A percentile compares a stretch with the other conserved stretches of the same genome.
Conservation (phyloP, 352 stramenopile species). For the Thraustochytrium sp. region DNA sequence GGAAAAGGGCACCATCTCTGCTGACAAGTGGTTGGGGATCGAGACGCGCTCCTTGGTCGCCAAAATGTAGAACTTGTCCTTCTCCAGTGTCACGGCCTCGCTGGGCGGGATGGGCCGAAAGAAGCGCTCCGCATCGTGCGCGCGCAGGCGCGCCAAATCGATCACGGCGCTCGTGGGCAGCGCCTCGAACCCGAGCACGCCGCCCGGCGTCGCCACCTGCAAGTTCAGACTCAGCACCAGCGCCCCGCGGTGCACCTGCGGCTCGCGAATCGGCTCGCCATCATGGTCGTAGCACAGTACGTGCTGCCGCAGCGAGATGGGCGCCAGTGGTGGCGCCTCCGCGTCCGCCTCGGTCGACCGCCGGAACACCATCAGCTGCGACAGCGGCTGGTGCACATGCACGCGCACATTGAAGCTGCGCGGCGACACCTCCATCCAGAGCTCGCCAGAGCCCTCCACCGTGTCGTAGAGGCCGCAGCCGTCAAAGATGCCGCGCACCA, state of each 20-base stretch:
- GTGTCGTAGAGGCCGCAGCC: constrained; percentile 28
- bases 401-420: constrained; percentile 35
- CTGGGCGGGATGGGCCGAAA: background rate
- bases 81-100: background rate
- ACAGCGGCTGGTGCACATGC: background rate
- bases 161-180: constrained; percentile 21
- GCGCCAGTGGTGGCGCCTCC: background rate
- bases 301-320: background rate
- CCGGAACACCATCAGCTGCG: constrained; percentile 37
- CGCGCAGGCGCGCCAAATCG: background rate
- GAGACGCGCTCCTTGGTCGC: constrained; percentile 19
- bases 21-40: constrained; percentile 8
- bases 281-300: background rate
- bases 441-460: constrained; percentile 1
- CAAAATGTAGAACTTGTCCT: constrained; percentile 39
- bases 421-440: constrained; percentile 32
- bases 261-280: background rate
- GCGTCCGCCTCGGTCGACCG: background rate
- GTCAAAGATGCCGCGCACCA: constrained; percentile 40
- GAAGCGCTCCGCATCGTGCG: background rate
- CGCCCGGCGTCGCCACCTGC: background rate
- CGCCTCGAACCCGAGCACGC: constrained; percentile 20
- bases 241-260: constrained; percentile 21
- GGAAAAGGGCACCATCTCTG: constrained; percentile 35
- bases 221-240: constrained; percentile 35